Base-by-base conservation (phyloP, 1,284 basidiomycete species). In the Microbotryomycetes sp. region DNA sequence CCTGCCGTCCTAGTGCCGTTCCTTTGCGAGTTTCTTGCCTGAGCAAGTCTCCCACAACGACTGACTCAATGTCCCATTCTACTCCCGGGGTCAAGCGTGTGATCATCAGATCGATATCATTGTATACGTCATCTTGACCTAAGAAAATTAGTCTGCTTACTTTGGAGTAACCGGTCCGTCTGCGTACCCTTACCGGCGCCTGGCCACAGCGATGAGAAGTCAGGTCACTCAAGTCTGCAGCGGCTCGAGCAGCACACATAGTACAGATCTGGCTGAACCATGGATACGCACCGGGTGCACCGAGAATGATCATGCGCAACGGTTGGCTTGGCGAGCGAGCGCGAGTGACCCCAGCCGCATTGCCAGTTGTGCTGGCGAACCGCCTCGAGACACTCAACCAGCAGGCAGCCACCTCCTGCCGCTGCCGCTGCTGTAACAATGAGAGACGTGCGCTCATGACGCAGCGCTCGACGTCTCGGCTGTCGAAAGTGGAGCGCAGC, bases 41-140 rank as follows among this genome's bases (percentile, higher is more conserved):
- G 64, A 91, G 77, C 53, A 91, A 77, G 74, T 91, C 89, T 11
- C 89, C 89, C 1, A 87, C 87, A 7, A 87, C 89, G 58, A 91
- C 75, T 21, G 84, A 81, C 54, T 85, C 67, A 54, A 91, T 55
- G 31, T 67, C 54, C 50, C 62, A 70, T 47, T 66, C 57, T 58
- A 48, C 45, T n/a, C 51, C 46, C 50, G 45, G 41, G 5, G 23
- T 28, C 21, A 11, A 18, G 11, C 24, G 31, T n/a, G 41, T 11
- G 3, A 46, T 15, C 4, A 21, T 21, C 7, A 53, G 28, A 52
- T 16, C n/a, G 13, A 30, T 30, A 15, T 11, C 23, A 27, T n/a
- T 54, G 26, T 27, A 27, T 4, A 21, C 9, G 24, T 41, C 13
- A 45, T 15, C 18, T 82, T n/a, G n/a, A n/a, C n/a, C n/a, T n/a